Evolutionary conservation across 1,139 yeast species (phyloP).

Genomic region (Torulaspora globosa): DNA sequence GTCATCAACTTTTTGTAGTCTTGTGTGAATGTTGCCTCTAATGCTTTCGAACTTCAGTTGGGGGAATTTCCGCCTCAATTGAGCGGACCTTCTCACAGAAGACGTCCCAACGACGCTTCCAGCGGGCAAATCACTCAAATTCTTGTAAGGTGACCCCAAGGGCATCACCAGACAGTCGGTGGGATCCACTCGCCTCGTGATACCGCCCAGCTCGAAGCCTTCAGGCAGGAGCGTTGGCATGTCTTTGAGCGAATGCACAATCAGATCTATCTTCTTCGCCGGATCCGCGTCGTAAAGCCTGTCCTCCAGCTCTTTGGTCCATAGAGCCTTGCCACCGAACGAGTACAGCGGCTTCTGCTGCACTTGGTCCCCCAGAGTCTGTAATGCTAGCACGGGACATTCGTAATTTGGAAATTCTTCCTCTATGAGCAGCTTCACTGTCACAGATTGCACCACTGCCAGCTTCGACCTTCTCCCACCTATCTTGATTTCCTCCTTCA

Average conservation of each 20-base stretch:
- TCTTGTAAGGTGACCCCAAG: constrained; percentile 55
- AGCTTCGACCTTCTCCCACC: constrained; percentile 88
- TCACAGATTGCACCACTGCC: constrained; percentile 83
- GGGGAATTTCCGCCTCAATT: constrained; percentile 54
- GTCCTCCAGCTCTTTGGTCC: constrained; percentile 94
- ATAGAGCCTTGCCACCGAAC: constrained; percentile 91
- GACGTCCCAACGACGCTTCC: constrained; percentile 93
- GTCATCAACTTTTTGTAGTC: constrained; percentile 64
- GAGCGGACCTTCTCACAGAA: constrained; percentile 89
- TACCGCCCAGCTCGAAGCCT: constrained; percentile 84
- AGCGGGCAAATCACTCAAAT: constrained; percentile 68
- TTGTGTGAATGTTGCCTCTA: constrained; percentile 83
- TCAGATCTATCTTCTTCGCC: constrained; percentile 56
- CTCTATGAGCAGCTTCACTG: constrained; percentile 60
- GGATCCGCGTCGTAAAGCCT: constrained; percentile 61
- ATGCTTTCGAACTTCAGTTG: constrained; percentile 65
- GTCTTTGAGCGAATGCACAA: constrained; percentile 91
- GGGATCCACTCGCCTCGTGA: constrained; percentile 83
- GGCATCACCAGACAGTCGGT: constrained; percentile 91
- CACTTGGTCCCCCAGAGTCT: constrained; percentile 86
- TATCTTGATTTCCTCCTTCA: constrained; percentile 39
- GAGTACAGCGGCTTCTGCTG: constrained; percentile 83
- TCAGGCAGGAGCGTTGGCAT: constrained; percentile 92
- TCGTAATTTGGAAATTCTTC: constrained; percentile 56
- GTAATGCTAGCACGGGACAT: constrained; percentile 71